Evolutionary conservation across 805 yeast species (phyloP).

Genomic region (Debaryomyces prosopidis): DNA sequence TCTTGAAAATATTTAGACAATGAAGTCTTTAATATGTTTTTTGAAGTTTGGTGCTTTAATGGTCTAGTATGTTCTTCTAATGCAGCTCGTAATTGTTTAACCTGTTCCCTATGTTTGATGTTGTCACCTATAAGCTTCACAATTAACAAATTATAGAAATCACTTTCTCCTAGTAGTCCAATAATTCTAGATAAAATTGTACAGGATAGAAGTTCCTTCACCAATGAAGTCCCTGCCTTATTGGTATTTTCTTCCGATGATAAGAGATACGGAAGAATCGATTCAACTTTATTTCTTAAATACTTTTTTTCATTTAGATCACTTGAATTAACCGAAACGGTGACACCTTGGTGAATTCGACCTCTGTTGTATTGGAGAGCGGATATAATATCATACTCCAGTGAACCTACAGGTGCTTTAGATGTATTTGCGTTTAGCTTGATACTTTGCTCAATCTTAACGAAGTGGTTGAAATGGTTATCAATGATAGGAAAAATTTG

Average conservation of each 20-base stretch:
- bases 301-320: slow-evolving; percentile 47
- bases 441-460: slow-evolving; percentile 41
- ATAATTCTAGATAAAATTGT: slow-evolving; percentile 52
- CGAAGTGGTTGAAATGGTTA: slow-evolving; percentile 57
- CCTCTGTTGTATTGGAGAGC: slow-evolving; percentile 51
- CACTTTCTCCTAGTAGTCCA: slow-evolving; percentile 63
- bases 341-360: slow-evolving; percentile 59
- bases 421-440: slow-evolving; percentile 18
- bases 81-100: slow-evolving; percentile 67
- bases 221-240: slow-evolving; percentile 47
- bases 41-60: neutral
- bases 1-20: neutral
- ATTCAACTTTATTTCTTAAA: slow-evolving; percentile 42
- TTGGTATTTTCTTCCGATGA: slow-evolving; percentile 48
- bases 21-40: neutral
- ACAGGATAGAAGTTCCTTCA: slow-evolving; percentile 63
- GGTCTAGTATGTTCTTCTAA: slow-evolving; percentile 59
- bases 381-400: slow-evolving; percentile 40
- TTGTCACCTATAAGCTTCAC: slow-evolving; percentile 61
- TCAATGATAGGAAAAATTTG: slow-evolving; percentile 65
- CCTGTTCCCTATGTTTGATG: slow-evolving; percentile 73
- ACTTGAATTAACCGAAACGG: slow-evolving; percentile 26
- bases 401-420: slow-evolving; percentile 10
- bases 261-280: slow-evolving; percentile 51
- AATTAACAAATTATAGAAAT: slow-evolving; percentile 70